Conservation (phyloP, 192 early-diverging fungal species). For the Funneliformis mosseae region DNA sequence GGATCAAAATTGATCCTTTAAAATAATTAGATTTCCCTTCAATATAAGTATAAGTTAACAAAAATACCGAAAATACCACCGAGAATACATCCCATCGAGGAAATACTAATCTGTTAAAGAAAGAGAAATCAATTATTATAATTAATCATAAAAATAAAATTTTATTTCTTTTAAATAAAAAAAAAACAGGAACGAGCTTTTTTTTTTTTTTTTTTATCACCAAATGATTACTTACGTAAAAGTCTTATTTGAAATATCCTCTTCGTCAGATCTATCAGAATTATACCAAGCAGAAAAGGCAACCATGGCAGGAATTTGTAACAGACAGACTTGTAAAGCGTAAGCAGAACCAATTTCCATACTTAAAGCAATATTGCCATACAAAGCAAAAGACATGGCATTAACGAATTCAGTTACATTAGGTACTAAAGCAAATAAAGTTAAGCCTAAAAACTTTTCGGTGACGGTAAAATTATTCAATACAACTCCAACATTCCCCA, state of each 20-base stretch:
- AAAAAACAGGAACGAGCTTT: no score
- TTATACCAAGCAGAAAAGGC: conserved; percentile 66
- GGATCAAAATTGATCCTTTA: conserved; percentile 86
- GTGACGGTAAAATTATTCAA: conserved; percentile 66
- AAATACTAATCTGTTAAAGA: conserved; percentile 40
- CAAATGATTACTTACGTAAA: conserved; percentile 6
- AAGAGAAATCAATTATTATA: not conserved
- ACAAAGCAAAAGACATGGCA: conserved; percentile 92
- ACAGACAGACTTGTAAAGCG: conserved; percentile 89
- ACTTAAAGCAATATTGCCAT: conserved; percentile 78
- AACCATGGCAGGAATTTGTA: conserved; percentile 95
- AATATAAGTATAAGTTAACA: conserved; percentile 90
- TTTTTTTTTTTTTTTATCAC: no score
- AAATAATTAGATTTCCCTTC: conserved; percentile 98
- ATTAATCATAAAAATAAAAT: no score
- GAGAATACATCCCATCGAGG: conserved; percentile 50
- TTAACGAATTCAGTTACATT: conserved; percentile 94
- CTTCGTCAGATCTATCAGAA: conserved; percentile 42
- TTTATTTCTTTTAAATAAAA: no score
- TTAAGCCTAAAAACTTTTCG: conserved; percentile 91
- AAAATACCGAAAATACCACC: conserved; percentile 59
- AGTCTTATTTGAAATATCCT: conserved; percentile 23
- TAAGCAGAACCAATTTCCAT: conserved; percentile 98
- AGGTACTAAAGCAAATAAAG: conserved; percentile 94
- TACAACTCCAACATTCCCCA: conserved; percentile 82